A percentile compares a stretch with the other conserved stretches of the same genome.
Conservation (phyloP, 371 early-diverging fungal species). For the Zancudomyces culisetae region DNA sequence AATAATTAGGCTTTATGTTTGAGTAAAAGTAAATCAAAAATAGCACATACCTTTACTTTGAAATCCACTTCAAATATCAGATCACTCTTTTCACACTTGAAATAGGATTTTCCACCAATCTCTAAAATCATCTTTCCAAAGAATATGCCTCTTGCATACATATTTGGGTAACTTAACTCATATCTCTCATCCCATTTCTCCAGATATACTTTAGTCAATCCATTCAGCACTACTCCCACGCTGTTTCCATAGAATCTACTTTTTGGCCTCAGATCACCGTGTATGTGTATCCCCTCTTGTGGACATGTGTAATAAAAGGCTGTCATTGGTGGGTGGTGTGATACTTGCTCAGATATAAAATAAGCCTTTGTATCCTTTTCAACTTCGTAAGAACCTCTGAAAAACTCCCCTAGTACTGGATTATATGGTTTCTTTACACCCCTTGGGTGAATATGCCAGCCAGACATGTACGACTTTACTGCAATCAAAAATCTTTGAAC, state of each 20-base stretch:
- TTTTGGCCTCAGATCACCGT: conserved; percentile 72
- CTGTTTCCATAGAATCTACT: conserved; percentile 84
- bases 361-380: conserved; percentile 49
- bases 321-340: conserved; percentile 92
- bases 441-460: conserved; percentile 92
- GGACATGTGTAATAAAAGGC: conserved; percentile 72
- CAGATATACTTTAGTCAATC: conserved; percentile 41
- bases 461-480: conserved; percentile 80
- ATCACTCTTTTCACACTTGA: conserved; percentile 53
- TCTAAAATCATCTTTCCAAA: conserved; percentile 91
- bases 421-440: conserved; percentile 96
- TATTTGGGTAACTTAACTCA: conserved; percentile 66
- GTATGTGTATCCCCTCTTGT: conserved; percentile 52
- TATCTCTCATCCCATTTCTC: conserved; percentile 52
- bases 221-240: conserved; percentile 76
- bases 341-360: conserved; percentile 86
- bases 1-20: too few species aligned
- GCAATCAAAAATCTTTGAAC: conserved; percentile 70
- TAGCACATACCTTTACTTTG: conserved; percentile 83
- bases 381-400: conserved; percentile 57
- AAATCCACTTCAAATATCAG: conserved; percentile 70
- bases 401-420: conserved; percentile 86
- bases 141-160: conserved; percentile 80
- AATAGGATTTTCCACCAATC: conserved; percentile 57
- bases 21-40: too few species aligned